Conservation (phyloP, 768 basidiomycete genomes). For the Guyanaporus albipodus region DNA sequence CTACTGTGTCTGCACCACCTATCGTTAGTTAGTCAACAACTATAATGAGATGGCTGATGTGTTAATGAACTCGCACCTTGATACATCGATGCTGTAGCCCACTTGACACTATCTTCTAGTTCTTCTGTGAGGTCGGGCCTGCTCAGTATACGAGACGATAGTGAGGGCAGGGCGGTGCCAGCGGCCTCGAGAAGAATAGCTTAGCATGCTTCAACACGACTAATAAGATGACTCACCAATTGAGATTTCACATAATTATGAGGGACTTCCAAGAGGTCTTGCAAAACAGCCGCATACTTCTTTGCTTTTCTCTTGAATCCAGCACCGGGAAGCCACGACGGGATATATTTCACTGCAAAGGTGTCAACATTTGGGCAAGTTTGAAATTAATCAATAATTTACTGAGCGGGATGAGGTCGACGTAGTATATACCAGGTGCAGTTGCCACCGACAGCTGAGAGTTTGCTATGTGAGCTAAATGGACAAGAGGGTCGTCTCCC, state of each 20-base stretch:
- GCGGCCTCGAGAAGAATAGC: constrained; percentile 5
- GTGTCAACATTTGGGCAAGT: neutral
- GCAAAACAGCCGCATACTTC: constrained; percentile 4
- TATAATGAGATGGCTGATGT: neutral
- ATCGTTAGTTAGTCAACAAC: neutral
- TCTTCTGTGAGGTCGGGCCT: constrained; percentile 7
- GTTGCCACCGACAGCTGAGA: constrained; percentile 16
- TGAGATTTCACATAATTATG: constrained; percentile 15
- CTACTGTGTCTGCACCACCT: constrained; percentile 28
- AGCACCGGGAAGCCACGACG: constrained; percentile 22
- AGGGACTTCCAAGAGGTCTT: constrained; percentile 9
- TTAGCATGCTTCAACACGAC: neutral
- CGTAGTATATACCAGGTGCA: constrained; percentile 8
- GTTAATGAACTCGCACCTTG: constrained; percentile 8
- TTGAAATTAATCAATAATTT: neutral
- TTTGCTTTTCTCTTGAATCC: constrained; percentile 15
- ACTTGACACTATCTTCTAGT: constrained; percentile 17
- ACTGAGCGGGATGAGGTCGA: constrained; percentile 21
- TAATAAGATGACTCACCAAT: constrained; percentile 5
- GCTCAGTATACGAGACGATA: constrained; percentile 12
- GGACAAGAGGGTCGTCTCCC: constrained; percentile 36
- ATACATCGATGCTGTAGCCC: constrained; percentile 11
- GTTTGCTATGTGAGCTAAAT: constrained; percentile 26
- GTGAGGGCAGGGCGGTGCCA: constrained; percentile 14
- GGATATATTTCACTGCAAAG: constrained; percentile 23